phyloP scores from a whole-genome alignment of 2,329 filamentous ascomycete species.

The Ascochyta viciae-villosae region DNA sequence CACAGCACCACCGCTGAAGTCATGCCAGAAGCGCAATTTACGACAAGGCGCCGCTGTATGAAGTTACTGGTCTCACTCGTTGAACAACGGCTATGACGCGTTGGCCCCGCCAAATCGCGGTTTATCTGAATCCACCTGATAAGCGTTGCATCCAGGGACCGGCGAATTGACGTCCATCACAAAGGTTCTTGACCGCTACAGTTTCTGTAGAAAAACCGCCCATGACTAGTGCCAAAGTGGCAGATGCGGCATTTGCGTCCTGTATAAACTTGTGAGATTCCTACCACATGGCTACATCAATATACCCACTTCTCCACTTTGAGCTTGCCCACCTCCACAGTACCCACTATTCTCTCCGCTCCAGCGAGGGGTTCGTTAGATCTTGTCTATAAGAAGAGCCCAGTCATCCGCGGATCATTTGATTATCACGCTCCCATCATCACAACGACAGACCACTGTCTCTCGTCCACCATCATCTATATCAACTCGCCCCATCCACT shows the following conservation, averaged over 20 bases:
- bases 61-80: constrained; percentile 1
- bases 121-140: constrained; percentile 23
- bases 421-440: not conserved
- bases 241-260: constrained; percentile 9
- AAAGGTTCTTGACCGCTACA: constrained; percentile 17
- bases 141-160: constrained; percentile 24
- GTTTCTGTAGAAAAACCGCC: constrained; percentile 10
- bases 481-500: not conserved
- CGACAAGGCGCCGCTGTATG: constrained; percentile 16
- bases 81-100: constrained; percentile 27
- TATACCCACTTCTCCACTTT: constrained; percentile 19
- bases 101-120: constrained; percentile 22
- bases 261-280: constrained; percentile 28
- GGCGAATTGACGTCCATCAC: constrained; percentile 24
- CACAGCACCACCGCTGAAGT: constrained; percentile 27
- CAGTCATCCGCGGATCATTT: not conserved
- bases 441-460: not conserved
- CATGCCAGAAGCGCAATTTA: constrained; percentile 18
- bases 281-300: constrained; percentile 20
- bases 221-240: constrained; percentile 18
- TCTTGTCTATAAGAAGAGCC: constrained; percentile 12
- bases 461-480: not conserved
- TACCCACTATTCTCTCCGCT: constrained; percentile 40
- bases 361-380: constrained; percentile 24
- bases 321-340: constrained; percentile 35